Evolutionary conservation across 202 grass and related monocot species (phyloP).

Genomic region (Musa balbisiana): DNA sequence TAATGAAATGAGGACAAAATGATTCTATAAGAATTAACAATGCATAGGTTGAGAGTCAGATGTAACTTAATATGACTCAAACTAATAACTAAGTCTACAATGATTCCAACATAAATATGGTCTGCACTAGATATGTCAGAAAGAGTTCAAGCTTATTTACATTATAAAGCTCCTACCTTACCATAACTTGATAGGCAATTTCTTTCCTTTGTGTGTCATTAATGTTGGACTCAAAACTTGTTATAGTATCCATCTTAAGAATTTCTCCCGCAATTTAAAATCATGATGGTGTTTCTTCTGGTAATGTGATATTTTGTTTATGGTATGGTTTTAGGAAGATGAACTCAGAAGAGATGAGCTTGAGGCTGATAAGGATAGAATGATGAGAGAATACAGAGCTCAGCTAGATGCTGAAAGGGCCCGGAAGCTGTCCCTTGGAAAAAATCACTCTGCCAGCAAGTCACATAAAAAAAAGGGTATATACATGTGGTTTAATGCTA

Average conservation of each 20-base stretch:
- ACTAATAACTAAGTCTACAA: background rate
- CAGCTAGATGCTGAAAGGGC: constrained; percentile 96
- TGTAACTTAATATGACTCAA: background rate
- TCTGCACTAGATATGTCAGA: background rate
- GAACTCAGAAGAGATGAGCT: constrained; percentile 86
- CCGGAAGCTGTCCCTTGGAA: constrained; percentile 65
- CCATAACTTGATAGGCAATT: background rate
- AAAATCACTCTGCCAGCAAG: constrained; percentile 46
- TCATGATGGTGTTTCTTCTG: background rate
- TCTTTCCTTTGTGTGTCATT: background rate
- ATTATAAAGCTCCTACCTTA: too few relatives aligned
- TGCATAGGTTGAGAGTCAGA: background rate
- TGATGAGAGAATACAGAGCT: constrained; percentile 99
- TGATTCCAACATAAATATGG: background rate
- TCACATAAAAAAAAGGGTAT: constrained; percentile 72
- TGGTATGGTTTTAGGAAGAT: constrained; percentile 58
- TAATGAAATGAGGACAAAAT: too few relatives aligned
- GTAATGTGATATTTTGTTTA: constrained; percentile 6
- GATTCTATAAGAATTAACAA: background rate
- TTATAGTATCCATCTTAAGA: too few relatives aligned
- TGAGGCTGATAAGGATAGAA: constrained; percentile 98
- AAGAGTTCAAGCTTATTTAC: too few relatives aligned
- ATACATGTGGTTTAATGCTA: background rate
- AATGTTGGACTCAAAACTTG: background rate
- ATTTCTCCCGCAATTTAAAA: background rate